A percentile compares a stretch with the other conserved stretches of the same genome.
Evolutionary conservation across 179 eudicot species (phyloP).

Genomic region (Silene noctiflora): DNA sequence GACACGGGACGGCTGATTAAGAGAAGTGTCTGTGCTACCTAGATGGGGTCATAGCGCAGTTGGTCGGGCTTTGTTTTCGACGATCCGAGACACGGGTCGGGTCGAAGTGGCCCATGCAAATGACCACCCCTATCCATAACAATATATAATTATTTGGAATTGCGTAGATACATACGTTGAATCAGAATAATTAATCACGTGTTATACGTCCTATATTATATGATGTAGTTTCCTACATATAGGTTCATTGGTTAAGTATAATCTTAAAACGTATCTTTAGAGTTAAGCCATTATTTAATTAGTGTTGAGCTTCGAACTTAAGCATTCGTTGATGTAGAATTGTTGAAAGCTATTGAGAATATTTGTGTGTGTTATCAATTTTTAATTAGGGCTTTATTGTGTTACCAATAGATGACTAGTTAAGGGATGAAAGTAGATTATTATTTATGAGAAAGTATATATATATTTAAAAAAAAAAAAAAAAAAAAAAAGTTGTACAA

Average conservation of each 20-base stretch:
- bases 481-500: no score
- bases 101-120: no score
- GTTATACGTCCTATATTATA: not conserved
- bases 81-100: no score
- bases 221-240: not conserved
- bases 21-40: no score
- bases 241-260: not conserved
- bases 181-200: not conserved
- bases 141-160: not conserved
- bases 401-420: not conserved
- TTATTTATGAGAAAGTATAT: no score
- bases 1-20: no score
- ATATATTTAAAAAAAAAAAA: no score
- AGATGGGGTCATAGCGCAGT: no score
- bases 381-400: not conserved
- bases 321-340: not conserved
- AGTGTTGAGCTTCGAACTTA: not conserved
- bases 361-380: not conserved
- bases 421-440: not conserved
- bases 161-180: no score
- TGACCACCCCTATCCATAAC: not conserved
- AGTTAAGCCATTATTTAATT: no score
- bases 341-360: not conserved
- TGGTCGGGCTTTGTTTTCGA: no score
- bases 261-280: not conserved